Percentiles rank a stretch among this genome's conserved stretches.
Conservation (phyloP, 768 basidiomycete species). For the Tylopilus rubrobrunneus region DNA sequence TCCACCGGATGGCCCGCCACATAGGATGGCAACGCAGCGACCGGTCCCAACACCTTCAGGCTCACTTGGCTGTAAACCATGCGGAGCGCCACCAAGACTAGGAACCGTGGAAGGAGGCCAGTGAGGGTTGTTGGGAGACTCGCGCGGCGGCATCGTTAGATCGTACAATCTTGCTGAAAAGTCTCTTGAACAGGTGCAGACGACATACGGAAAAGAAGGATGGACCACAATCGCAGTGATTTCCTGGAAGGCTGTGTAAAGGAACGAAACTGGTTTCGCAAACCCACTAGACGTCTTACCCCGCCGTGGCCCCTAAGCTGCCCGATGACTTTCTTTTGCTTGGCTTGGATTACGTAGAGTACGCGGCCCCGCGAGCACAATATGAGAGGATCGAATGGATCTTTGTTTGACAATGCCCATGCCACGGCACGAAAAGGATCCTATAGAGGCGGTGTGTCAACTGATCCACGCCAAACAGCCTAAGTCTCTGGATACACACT, state of each 20-base stretch:
- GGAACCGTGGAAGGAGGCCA: constrained; percentile 51
- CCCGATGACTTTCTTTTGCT: constrained; percentile 38
- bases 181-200: constrained; percentile 73
- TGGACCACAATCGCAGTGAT: constrained; percentile 72
- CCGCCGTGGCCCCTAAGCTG: constrained; percentile 69
- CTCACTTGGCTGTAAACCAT: constrained; percentile 60
- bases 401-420: constrained; percentile 51
- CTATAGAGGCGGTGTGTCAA: constrained; percentile 14
- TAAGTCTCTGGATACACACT: constrained; percentile 11
- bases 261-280: not conserved
- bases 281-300: constrained; percentile 38
- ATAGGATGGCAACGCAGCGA: constrained; percentile 59
- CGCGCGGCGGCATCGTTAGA: constrained; percentile 36
- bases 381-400: constrained; percentile 54
- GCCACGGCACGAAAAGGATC: constrained; percentile 38
- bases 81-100: constrained; percentile 63
- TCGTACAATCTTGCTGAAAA: constrained; percentile 69
- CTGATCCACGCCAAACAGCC: not conserved
- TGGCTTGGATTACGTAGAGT: constrained; percentile 53
- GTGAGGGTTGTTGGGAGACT: constrained; percentile 46
- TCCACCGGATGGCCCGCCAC: constrained; percentile 70
- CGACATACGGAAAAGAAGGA: constrained; percentile 51
- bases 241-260: constrained; percentile 35
- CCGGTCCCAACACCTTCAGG: constrained; percentile 56
- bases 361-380: constrained; percentile 52